Percentiles rank a stretch among this genome's conserved stretches.
These are phyloP conservation scores for Saksenaea vasiformis DNA, from an alignment of 371 early-diverging fungal genomes.

Conservation along the genomic window DNA sequence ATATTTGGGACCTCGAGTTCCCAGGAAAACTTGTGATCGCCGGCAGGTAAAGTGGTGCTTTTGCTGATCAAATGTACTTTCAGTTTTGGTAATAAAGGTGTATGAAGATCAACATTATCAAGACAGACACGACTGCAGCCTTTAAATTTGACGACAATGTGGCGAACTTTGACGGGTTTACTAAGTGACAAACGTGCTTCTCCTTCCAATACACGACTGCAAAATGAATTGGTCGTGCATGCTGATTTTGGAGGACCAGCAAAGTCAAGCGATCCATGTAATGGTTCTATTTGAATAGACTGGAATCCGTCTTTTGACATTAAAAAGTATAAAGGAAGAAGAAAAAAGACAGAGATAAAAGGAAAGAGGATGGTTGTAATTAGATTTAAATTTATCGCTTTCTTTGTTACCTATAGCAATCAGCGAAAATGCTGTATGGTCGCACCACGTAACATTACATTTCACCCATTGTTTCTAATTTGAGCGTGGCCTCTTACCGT, in stretches of 20 bases:
- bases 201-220: constrained; percentile 30
- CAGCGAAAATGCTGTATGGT: not conserved
- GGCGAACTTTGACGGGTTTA: constrained; percentile 37
- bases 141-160: constrained; percentile 47
- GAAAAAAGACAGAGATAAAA: constrained; percentile 1
- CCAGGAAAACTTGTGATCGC: constrained; percentile 40
- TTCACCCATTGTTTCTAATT: constrained; percentile 4
- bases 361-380: constrained; percentile 3
- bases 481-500: not conserved
- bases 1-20: constrained; percentile 38
- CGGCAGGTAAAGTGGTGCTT: constrained; percentile 24
- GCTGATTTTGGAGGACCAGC: constrained; percentile 34
- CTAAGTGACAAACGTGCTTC: constrained; percentile 26
- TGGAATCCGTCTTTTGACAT: constrained; percentile 44
- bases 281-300: constrained; percentile 41
- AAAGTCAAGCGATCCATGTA: constrained; percentile 36
- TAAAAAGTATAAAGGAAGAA: constrained; percentile 1
- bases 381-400: constrained; percentile 6
- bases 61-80: constrained; percentile 31
- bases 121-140: constrained; percentile 30
- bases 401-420: not conserved
- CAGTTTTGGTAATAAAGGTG: constrained; percentile 33
- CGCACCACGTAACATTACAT: constrained; percentile 3
- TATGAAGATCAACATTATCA: constrained; percentile 13
- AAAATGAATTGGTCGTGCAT: not conserved